Evolutionary conservation across 768 basidiomycete species (phyloP).

Genomic region (Pluteus cervinus): DNA sequence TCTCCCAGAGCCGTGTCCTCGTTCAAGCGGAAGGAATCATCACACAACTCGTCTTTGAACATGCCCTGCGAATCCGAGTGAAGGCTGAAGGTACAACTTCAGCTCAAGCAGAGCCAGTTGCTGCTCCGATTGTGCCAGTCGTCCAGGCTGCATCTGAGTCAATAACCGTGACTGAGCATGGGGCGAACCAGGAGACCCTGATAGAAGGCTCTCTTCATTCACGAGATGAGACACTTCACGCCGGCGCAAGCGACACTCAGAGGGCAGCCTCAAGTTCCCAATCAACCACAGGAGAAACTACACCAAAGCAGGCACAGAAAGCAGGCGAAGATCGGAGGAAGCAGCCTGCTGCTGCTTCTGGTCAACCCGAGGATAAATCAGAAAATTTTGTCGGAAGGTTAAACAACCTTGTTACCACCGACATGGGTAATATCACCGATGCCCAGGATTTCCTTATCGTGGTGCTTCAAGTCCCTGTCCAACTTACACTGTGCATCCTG

Average conservation of each 20-base stretch:
- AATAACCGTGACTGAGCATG: slow-evolving; percentile 4
- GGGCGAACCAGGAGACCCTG: too few species aligned
- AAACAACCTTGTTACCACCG: slow-evolving; percentile 71
- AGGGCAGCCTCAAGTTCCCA: too few species aligned
- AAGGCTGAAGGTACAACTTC: slow-evolving; percentile 34
- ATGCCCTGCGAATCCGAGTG: slow-evolving; percentile 55
- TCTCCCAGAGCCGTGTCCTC: too few species aligned
- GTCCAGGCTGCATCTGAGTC: slow-evolving; percentile 4
- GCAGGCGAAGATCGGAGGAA: slow-evolving; percentile 1
- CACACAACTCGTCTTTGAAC: slow-evolving; percentile 36
- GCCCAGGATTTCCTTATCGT: slow-evolving; percentile 29
- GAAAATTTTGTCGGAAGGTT: slow-evolving; percentile 66
- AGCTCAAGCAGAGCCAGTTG: slow-evolving; percentile 1
- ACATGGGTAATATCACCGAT: slow-evolving; percentile 34
- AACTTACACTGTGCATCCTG: slow-evolving; percentile 28
- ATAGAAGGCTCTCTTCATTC: too few species aligned
- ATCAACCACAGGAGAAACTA: too few species aligned
- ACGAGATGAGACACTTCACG: too few species aligned
- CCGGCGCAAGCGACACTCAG: too few species aligned
- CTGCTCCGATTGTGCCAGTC: slow-evolving; percentile 2
- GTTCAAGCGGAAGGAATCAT: slow-evolving; percentile 40
- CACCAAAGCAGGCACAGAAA: slow-evolving; percentile 1
- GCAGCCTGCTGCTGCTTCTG: slow-evolving; percentile 1
- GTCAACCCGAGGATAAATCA: slow-evolving; percentile 17
- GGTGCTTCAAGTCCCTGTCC: slow-evolving; percentile 34